These are phyloP conservation scores for Apiotrichum mycotoxinovorans DNA, from an alignment of 1,284 basidiomycete species.

Conservation along the genomic window DNA sequence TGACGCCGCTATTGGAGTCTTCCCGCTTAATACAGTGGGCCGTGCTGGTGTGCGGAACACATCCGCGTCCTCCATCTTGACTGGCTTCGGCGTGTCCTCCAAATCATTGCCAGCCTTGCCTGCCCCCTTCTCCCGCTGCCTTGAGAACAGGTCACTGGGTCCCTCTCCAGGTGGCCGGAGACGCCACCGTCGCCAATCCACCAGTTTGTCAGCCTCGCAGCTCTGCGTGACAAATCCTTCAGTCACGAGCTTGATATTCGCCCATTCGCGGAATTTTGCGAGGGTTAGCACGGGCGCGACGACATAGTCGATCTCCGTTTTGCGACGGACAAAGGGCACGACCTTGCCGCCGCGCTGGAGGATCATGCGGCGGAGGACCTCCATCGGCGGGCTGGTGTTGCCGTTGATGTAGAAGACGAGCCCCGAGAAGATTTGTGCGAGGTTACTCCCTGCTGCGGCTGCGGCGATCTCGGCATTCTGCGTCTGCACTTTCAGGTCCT, in stretches of 20 bases:
- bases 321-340: slow-evolving; percentile 55
- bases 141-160: slow-evolving; percentile 33
- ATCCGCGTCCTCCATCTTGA: too few relatives aligned
- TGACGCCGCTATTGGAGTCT: too few relatives aligned
- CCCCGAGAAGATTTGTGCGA: slow-evolving; percentile 64
- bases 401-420: slow-evolving; percentile 87
- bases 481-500: slow-evolving; percentile 83
- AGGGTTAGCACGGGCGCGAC: slow-evolving; percentile 86
- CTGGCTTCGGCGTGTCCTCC: background rate
- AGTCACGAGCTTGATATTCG: slow-evolving; percentile 78
- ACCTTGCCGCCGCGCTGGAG: slow-evolving; percentile 77
- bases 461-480: slow-evolving; percentile 66
- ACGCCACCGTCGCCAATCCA: slow-evolving; percentile 48
- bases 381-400: slow-evolving; percentile 80
- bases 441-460: slow-evolving; percentile 23
- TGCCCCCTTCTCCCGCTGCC: background rate
- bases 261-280: slow-evolving; percentile 81
- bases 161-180: slow-evolving; percentile 15
- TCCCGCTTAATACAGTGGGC: too few relatives aligned
- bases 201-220: slow-evolving; percentile 60
- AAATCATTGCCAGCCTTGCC: background rate
- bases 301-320: slow-evolving; percentile 57
- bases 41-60: too few relatives aligned
- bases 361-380: slow-evolving; percentile 75
- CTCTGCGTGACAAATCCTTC: slow-evolving; percentile 86